Percentiles rank a stretch among this genome's conserved stretches.
Conservation (phyloP, 192 early-diverging fungal genomes). For the Rhizoclosmatium globosum region DNA sequence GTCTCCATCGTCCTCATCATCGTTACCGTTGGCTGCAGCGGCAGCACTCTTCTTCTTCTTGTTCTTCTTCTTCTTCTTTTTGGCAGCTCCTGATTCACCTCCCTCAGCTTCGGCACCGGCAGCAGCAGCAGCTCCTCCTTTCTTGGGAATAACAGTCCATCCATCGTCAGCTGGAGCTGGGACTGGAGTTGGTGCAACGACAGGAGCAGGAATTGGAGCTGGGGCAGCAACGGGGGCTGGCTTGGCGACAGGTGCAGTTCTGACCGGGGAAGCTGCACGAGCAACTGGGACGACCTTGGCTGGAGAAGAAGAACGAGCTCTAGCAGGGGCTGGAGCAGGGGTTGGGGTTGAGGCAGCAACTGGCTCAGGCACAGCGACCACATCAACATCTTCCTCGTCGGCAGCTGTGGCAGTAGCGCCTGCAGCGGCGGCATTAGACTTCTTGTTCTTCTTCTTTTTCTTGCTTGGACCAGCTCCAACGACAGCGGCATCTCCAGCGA, state of each 20-base stretch:
- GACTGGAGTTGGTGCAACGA: background rate
- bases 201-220: constrained; percentile 12
- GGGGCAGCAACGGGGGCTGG: constrained; percentile 20
- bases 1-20: constrained; percentile 31
- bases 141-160: constrained; percentile 51
- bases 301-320: constrained; percentile 19
- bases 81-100: constrained; percentile 29
- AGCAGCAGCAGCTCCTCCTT: constrained; percentile 26
- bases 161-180: constrained; percentile 35
- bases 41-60: constrained; percentile 48
- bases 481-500: background rate
- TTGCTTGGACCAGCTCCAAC: constrained; percentile 27
- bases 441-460: constrained; percentile 51
- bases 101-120: background rate
- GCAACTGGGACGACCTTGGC: background rate
- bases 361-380: constrained; percentile 1
- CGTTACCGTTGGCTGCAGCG: constrained; percentile 20
- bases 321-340: constrained; percentile 9
- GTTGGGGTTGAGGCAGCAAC: constrained; percentile 17
- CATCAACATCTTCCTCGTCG: background rate
- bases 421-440: constrained; percentile 18
- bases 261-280: constrained; percentile 9
- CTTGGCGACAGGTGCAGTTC: background rate
- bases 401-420: background rate
- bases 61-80: constrained; percentile 55